These are phyloP conservation scores for Chenopodium formosanum DNA, from an alignment of 148 eudicot genomes.

Conservation along the genomic window DNA sequence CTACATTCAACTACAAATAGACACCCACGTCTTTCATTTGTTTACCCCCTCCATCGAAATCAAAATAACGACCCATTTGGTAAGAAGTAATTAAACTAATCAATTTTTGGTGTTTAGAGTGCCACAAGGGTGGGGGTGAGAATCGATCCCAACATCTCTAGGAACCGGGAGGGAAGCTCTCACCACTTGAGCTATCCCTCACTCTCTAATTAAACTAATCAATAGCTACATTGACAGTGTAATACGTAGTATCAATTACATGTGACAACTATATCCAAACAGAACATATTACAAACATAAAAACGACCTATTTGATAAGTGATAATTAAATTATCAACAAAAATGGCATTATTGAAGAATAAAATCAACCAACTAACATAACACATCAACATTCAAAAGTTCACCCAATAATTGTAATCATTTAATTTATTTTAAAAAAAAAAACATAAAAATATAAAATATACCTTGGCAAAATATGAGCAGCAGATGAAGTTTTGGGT, in stretches of 20 bases:
- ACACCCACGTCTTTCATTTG: neutral
- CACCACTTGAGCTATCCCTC: too few species aligned
- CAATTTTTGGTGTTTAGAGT: too few species aligned
- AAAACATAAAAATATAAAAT: neutral
- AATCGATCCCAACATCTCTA: too few species aligned
- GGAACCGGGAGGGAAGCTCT: too few species aligned
- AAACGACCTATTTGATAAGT: too few species aligned
- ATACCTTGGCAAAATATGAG: conserved; percentile 26
- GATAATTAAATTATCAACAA: neutral
- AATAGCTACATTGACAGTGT: neutral
- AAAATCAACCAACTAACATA: too few species aligned
- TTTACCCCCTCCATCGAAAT: neutral
- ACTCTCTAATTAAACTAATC: too few species aligned
- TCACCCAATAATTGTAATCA: neutral
- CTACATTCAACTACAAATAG: neutral
- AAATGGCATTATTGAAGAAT: neutral
- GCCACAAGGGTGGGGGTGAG: too few species aligned
- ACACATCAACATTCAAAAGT: neutral
- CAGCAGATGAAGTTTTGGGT: conserved; percentile 15
- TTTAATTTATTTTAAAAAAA: neutral
- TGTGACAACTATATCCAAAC: neutral
- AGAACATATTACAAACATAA: neutral
- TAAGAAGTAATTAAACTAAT: too few species aligned
- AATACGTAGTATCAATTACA: neutral
- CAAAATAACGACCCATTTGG: too few species aligned